Base-by-base conservation (phyloP, 169 alveolate genomes). In the Cryptosporidium sp. region DNA sequence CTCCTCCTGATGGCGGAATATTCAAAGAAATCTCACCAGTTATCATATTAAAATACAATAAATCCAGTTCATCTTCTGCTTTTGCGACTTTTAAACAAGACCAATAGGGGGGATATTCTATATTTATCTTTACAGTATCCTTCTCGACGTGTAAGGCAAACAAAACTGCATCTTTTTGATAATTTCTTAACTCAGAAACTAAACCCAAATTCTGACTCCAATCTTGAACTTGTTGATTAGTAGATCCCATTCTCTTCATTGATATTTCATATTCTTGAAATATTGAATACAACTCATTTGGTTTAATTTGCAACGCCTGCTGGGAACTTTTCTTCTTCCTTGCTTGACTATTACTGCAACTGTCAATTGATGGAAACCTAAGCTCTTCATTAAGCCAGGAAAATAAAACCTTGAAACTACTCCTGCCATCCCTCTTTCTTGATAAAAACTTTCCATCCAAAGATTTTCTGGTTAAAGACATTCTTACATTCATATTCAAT, bases 71-170 rank as follows among this genome's bases (percentile, higher is more conserved):
- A 23, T 52, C 69, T 18, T 58, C 52, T 9, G 2, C 12, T 8
- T 52, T 39, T 29, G 50, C 16, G 1, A 80, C 12, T 31, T 61
- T 37, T 5, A 80, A 16, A 10, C 69, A 21, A 39, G 10, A 43
- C 89, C 89, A 80, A 33, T 80, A 80, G 0, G 89, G 89, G 3
- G 73, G 80, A 41, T 62, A 80, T 9, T 80, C 89, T 3, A 80
- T n/a, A 9, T 23, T 2, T 21, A 80, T 62, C 16, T 41, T 12
- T 1, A 31, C 35, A 3, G 74, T 62, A 7, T 80, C 52, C 14
- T 35, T 65, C 18, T 80, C 89, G 2, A 80, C 43, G 16, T 29
- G 1, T 45, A 37, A 26, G 6, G 89, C 89, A 80, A 80, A 80
- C 29, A 62, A 41, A 23, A 80, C 75, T 9, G 89, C 89, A 65